Evolutionary conservation across 176 grass and related monocot genomes (phyloP).

Genomic region (Oryza glumipatula): DNA sequence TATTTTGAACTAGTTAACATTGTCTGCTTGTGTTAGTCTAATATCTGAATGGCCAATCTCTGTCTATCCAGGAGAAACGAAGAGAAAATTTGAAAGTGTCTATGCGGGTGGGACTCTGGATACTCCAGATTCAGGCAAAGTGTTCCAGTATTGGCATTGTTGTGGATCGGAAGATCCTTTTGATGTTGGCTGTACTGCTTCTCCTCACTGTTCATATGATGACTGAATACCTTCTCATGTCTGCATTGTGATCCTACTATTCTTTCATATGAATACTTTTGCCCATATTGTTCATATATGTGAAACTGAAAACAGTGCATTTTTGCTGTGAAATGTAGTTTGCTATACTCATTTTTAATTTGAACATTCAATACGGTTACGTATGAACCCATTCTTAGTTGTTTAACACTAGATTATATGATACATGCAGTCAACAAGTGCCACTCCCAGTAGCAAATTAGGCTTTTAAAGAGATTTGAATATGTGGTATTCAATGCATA

Average conservation of each 20-base stretch:
- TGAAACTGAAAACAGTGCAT: neutral
- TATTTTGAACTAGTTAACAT: neutral
- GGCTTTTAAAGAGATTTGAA: neutral
- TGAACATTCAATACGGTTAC: neutral
- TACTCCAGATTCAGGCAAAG: slow-evolving; percentile 80
- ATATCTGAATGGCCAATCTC: slow-evolving; percentile 13
- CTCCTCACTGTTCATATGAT: slow-evolving; percentile 85
- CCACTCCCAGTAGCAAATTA: neutral
- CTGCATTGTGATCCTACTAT: neutral
- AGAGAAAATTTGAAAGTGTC: slow-evolving; percentile 96
- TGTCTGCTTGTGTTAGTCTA: neutral
- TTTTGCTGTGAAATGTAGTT: neutral
- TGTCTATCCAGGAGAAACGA: slow-evolving; percentile 72
- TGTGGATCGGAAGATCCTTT: slow-evolving; percentile 91
- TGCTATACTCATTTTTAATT: neutral
- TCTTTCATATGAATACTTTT: neutral
- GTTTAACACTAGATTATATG: neutral
- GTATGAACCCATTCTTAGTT: neutral
- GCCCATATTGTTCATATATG: neutral
- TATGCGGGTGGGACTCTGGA: slow-evolving; percentile 80
- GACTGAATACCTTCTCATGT: slow-evolving; percentile 49
- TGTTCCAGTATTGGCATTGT: slow-evolving; percentile 97
- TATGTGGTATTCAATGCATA: neutral
- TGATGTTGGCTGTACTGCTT: slow-evolving; percentile 76
- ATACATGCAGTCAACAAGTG: neutral